These are phyloP conservation scores for Sherardia arvensis DNA, from an alignment of 257 asterid genomes.

Conservation along the genomic window DNA sequence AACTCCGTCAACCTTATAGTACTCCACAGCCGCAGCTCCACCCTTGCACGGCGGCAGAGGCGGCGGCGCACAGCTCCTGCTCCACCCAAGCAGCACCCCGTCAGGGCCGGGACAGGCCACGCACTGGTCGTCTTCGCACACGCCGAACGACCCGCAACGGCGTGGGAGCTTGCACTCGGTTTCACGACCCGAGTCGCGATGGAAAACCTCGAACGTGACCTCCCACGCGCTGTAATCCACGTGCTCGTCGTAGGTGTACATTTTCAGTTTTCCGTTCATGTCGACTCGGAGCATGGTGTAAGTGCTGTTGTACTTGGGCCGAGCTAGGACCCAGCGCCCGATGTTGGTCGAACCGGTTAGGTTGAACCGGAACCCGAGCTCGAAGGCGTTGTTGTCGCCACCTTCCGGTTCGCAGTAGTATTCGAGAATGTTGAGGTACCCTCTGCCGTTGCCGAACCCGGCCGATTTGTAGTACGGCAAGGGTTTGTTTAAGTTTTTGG, in stretches of 20 bases:
- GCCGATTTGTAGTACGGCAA: too few species aligned
- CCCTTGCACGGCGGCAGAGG: slow-evolving; percentile 26
- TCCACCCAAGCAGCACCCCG: slow-evolving; percentile 36
- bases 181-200: slow-evolving; percentile 8
- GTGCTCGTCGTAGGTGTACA: slow-evolving; percentile 27
- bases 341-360: slow-evolving; percentile 16
- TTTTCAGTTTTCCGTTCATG: slow-evolving; percentile 35
- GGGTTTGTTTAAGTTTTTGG: too few species aligned
- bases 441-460: slow-evolving; percentile 26
- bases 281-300: slow-evolving; percentile 40
- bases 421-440: slow-evolving; percentile 16
- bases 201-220: slow-evolving; percentile 14
- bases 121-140: slow-evolving; percentile 32
- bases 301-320: slow-evolving; percentile 36
- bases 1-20: slow-evolving; percentile 22
- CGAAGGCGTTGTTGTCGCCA: slow-evolving; percentile 22
- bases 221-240: slow-evolving; percentile 41
- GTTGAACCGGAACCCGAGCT: slow-evolving; percentile 25
- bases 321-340: slow-evolving; percentile 18
- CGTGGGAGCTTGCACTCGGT: slow-evolving; percentile 20
- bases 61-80: slow-evolving; percentile 25
- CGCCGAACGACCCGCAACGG: slow-evolving; percentile 33
- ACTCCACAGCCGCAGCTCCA: slow-evolving; percentile 13
- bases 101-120: slow-evolving; percentile 33
- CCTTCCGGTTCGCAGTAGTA: slow-evolving; percentile 21